Conservation (phyloP, 352 stramenopile genomes). For the Globisporangium sylvaticum region DNA sequence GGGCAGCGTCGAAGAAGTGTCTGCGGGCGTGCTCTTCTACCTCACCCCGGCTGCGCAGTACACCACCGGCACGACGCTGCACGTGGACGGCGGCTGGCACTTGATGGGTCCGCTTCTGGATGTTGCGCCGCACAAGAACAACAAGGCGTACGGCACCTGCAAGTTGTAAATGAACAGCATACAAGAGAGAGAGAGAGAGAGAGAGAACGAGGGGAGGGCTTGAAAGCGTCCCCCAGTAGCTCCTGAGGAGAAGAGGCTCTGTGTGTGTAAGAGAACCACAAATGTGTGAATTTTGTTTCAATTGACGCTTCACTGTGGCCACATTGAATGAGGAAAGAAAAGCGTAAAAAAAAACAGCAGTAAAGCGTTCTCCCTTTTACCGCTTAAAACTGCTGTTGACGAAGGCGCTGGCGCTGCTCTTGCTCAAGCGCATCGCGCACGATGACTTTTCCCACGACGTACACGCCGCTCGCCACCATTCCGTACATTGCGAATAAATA, state of each 20-base stretch:
- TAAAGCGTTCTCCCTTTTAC: background rate
- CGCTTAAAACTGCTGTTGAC: constrained; percentile 20
- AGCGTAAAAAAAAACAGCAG: background rate
- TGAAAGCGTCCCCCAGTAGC: background rate
- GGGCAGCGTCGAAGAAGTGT: constrained; percentile 87
- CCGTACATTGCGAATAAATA: constrained; percentile 86
- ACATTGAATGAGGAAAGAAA: background rate
- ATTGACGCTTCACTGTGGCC: background rate
- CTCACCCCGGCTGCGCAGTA: constrained; percentile 78
- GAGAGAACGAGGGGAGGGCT: background rate
- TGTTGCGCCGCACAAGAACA: constrained; percentile 62
- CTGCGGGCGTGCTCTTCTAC: constrained; percentile 78
- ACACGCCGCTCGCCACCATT: constrained; percentile 77
- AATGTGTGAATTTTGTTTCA: background rate
- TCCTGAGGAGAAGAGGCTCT: background rate
- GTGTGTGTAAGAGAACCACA: background rate
- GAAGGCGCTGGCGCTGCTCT: constrained; percentile 59
- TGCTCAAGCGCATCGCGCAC: constrained; percentile 75
- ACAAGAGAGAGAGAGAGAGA: background rate
- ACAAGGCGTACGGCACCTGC: constrained; percentile 62
- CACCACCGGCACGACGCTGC: constrained; percentile 77
- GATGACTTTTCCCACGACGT: constrained; percentile 74
- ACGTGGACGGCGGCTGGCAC: constrained; percentile 76
- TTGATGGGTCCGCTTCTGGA: constrained; percentile 49
- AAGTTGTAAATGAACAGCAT: constrained; percentile 29